These are phyloP conservation scores for Spathaspora sp. DNA, from an alignment of 1,139 yeast genomes.

Conservation along the genomic window DNA sequence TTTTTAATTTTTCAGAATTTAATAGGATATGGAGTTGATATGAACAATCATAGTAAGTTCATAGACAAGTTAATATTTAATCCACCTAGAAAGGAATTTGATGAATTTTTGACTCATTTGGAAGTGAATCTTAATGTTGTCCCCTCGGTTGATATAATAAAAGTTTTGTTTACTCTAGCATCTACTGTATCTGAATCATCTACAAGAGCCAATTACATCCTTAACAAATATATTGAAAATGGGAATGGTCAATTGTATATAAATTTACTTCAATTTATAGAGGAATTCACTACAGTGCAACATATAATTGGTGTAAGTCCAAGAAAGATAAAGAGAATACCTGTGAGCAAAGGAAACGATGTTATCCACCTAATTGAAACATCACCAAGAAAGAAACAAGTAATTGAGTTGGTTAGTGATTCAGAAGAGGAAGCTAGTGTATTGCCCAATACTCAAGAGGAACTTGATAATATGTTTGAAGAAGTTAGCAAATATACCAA, in stretches of 20 bases:
- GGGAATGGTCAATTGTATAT: conserved; percentile 6
- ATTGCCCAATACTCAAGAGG: background rate
- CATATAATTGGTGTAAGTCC: background rate
- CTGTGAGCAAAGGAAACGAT: background rate
- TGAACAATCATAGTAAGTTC: conserved; percentile 7
- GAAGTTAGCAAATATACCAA: background rate
- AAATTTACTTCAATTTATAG: conserved; percentile 6
- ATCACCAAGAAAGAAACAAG: background rate
- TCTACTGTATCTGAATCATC: conserved; percentile 27
- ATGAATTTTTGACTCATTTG: conserved; percentile 28
- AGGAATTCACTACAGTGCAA: conserved; percentile 4
- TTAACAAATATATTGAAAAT: conserved; percentile 15
- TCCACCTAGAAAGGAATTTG: conserved; percentile 27
- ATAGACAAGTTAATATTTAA: conserved; percentile 25
- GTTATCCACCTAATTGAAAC: background rate
- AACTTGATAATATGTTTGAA: background rate
- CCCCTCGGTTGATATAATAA: conserved; percentile 27
- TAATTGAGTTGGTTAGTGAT: conserved; percentile 19
- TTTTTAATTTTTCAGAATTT: background rate
- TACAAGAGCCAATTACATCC: conserved; percentile 23
- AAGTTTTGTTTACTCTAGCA: conserved; percentile 33
- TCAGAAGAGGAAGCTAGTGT: conserved; percentile 23
- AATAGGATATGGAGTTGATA: background rate
- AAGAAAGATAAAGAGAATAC: background rate
- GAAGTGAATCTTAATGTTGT: conserved; percentile 16